Percentiles rank a stretch among this genome's conserved stretches.
Evolutionary conservation across 2,329 filamentous ascomycete species (phyloP).

Genomic region (Colletotrichum sp.): DNA sequence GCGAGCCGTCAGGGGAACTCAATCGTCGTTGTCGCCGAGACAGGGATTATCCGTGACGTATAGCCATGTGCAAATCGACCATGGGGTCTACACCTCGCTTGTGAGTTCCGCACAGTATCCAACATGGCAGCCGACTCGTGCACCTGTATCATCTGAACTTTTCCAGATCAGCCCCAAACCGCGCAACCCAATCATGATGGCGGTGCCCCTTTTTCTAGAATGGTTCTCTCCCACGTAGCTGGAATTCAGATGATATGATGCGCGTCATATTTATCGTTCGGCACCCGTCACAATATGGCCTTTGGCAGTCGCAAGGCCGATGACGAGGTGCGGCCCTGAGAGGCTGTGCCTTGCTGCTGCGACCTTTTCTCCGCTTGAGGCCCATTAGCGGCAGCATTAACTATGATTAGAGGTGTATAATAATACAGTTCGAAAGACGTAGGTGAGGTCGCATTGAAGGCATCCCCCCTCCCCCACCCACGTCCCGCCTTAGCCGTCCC

Average conservation of each 20-base stretch:
- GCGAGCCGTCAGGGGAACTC: not conserved
- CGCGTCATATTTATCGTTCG: not conserved
- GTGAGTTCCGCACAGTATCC: not conserved
- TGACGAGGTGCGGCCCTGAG: not conserved
- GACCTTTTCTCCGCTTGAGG: not conserved
- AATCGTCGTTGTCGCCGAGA: not conserved
- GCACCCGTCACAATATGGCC: not conserved
- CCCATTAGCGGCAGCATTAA: not conserved
- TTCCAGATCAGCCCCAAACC: not conserved
- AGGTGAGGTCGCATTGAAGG: not conserved
- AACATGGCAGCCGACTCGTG: not conserved
- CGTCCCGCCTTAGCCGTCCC: not conserved
- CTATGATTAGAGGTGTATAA: not conserved
- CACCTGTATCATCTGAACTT: constrained; percentile 8
- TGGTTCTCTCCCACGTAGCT: not conserved
- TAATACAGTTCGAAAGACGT: not conserved
- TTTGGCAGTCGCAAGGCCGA: not conserved
- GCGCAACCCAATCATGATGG: not conserved
- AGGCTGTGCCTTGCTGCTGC: not conserved
- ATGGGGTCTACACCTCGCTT: not conserved
- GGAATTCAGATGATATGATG: not conserved
- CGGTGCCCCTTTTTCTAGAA: not conserved
- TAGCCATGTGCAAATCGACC: not conserved
- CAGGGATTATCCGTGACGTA: not conserved
- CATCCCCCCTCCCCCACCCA: not conserved